Base-by-base conservation (phyloP, 164 flowering plant species). In the Nymphaea colorata region DNA sequence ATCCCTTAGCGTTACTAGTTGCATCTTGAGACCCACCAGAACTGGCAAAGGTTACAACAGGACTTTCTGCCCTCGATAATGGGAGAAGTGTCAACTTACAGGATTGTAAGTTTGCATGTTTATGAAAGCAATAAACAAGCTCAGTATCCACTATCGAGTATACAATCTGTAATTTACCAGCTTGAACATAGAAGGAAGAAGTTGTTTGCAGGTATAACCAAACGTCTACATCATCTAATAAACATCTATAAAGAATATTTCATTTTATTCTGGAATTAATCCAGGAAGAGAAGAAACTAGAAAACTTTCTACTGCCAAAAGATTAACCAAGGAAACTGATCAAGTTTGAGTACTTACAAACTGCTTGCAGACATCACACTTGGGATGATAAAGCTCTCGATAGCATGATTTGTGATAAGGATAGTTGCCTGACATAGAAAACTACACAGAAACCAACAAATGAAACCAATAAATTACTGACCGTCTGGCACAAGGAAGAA, bases 361-460 rank as follows among this genome's bases (percentile, higher is more conserved):
- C 65, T 84, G 76, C 72, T 79, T 80, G 83, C 98, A 95, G 69
- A 95, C 97, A 78, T 95, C 99, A 78, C 99, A 95, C 76, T 76
- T 92, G 62, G 99, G 99, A 69, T 92, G 99, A 79, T 87, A 75
- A 25, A 71, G 87, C 76, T 89, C 96, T 83, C 83, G 87, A 72
- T 86, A 89, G 84, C 99, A 95, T 64, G 91, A 76, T 76, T 92
- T 92, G 78, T 95, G 99, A 68, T 79, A 95, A 47, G 98, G 96
- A 18, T 77, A 82, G 71, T 81, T 84, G 5, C 82, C 90, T 17
- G 85, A 85, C 90, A 95, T 79, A 18, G 98, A 95, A 72, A 83
- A 95, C 99, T 92, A 67, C 75, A 79, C 68, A 17, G 72, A 17
- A 61, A 61, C 12, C 18, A 61, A 17, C 3, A 17, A 17, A 61